Evolutionary conservation across 768 basidiomycete species (phyloP).

Genomic region (Goffeauzyma gilvescens): DNA sequence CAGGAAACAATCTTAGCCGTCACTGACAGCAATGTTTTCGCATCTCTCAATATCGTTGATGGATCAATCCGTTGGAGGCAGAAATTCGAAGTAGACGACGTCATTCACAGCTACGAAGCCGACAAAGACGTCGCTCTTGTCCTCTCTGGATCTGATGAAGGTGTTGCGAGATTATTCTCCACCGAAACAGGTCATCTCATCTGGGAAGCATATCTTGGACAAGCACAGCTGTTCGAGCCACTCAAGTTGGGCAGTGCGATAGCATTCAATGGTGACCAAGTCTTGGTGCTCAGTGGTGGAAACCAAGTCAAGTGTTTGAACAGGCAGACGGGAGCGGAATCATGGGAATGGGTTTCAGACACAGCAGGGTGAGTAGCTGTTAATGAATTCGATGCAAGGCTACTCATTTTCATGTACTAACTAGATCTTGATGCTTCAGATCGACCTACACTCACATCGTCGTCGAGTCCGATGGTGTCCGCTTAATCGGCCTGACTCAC

Average conservation of each 20-base stretch:
- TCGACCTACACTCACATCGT: slow-evolving; percentile 48
- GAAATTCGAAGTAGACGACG: slow-evolving; percentile 50
- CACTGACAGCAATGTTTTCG: slow-evolving; percentile 50
- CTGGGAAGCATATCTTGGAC: slow-evolving; percentile 40
- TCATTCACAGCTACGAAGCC: slow-evolving; percentile 46
- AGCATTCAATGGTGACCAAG: slow-evolving; percentile 21
- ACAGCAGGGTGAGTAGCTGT: too few species aligned
- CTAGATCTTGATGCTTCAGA: slow-evolving; percentile 38
- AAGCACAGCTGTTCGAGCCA: slow-evolving; percentile 40
- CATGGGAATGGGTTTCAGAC: too few species aligned
- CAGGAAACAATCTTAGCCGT: slow-evolving; percentile 14
- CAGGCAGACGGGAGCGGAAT: slow-evolving; percentile 38
- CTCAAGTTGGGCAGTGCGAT: slow-evolving; percentile 42
- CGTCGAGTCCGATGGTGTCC: slow-evolving; percentile 41
- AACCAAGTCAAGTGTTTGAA: slow-evolving; percentile 42
- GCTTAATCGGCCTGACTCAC: slow-evolving; percentile 41
- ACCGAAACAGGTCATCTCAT: slow-evolving; percentile 44
- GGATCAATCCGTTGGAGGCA: slow-evolving; percentile 78
- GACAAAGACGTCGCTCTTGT: slow-evolving; percentile 43
- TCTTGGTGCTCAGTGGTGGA: slow-evolving; percentile 21
- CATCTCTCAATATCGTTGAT: slow-evolving; percentile 46
- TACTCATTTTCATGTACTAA: too few species aligned
- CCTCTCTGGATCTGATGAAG: slow-evolving; percentile 56
- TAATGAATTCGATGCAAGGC: too few species aligned
- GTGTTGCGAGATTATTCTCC: slow-evolving; percentile 52